Base-by-base conservation (phyloP, 148 eudicot species). In the Mesembryanthemum crystallinum region DNA sequence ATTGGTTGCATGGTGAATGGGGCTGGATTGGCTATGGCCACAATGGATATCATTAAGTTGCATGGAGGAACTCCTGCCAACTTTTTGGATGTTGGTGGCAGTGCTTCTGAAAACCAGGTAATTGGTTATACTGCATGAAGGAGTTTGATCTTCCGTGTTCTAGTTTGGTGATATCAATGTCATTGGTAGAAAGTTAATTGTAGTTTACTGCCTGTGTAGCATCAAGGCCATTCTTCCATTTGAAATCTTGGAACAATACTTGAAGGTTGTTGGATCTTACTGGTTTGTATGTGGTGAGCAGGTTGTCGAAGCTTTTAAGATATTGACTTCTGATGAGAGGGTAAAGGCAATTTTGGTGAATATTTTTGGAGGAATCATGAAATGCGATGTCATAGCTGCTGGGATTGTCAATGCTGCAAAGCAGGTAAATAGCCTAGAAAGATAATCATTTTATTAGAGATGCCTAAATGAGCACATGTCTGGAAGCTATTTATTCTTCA, bases 1-100 rank as follows among this genome's bases (percentile, higher is more conserved):
- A 92, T 95, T 75, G 98, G 98, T 72, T 95, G 98, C 85, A 95
- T 92, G 97, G 98, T 95, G 69, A 92, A 95, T 75, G 98, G 97
- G 35, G 97, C 98, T 79, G 98, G 98, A 70, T 85, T 95, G 86
- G 98, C 98, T 66, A 95, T 95, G 98, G 96, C 98, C 64, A 95
- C 98, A 72, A 95, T 95, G 98, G 98, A 95, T 77, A 95, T 95
- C 23, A 95, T 95, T 73, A 95, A 95, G 87, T 72, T 95, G 76
- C 92, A 89, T 75, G 98, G 97, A 33, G 98, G 98, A 75, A 95
- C 98, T 76, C 98, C 97, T 76, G 96, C 98, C 74, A 95, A 95
- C 84, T 95, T 95, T 82, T 90, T 95, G 58, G 97, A 95, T 86
- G 98, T 95, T 54, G 97, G 98, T 69, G 98, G 98, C 52, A 92